These are phyloP conservation scores for Rhododendron ovatum DNA, from an alignment of 148 eudicot genomes.

Conservation along the genomic window DNA sequence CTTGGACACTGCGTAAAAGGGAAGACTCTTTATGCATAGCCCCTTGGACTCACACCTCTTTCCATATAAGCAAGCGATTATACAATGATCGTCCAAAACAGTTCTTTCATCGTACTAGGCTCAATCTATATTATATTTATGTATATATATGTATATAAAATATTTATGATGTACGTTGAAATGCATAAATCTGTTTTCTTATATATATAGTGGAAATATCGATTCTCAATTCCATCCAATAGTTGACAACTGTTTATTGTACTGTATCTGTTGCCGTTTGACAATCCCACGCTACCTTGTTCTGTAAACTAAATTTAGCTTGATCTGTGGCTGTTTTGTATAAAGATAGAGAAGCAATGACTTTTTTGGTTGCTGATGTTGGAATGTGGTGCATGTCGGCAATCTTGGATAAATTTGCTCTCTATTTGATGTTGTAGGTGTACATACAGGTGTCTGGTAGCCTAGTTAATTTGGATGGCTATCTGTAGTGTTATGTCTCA, in stretches of 20 bases:
- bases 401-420: neutral
- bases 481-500: neutral
- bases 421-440: neutral
- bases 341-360: neutral
- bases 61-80: neutral
- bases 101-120: neutral
- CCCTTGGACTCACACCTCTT: neutral
- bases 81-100: neutral
- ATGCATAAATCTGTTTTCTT: neutral
- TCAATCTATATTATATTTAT: too few relatives aligned
- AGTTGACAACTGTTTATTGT: neutral
- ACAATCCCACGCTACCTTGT: neutral
- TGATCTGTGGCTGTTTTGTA: neutral
- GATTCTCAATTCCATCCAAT: neutral
- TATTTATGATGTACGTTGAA: too few relatives aligned
- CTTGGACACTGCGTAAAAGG: neutral
- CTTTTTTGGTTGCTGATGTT: neutral
- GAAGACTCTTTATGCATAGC: neutral
- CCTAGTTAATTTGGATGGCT: neutral
- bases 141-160: too few relatives aligned
- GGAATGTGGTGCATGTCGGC: neutral
- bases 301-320: neutral
- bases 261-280: neutral
- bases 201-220: neutral
- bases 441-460: neutral